Conservation (phyloP, 2,329 filamentous ascomycete genomes). For the Calonectria honghensis region DNA sequence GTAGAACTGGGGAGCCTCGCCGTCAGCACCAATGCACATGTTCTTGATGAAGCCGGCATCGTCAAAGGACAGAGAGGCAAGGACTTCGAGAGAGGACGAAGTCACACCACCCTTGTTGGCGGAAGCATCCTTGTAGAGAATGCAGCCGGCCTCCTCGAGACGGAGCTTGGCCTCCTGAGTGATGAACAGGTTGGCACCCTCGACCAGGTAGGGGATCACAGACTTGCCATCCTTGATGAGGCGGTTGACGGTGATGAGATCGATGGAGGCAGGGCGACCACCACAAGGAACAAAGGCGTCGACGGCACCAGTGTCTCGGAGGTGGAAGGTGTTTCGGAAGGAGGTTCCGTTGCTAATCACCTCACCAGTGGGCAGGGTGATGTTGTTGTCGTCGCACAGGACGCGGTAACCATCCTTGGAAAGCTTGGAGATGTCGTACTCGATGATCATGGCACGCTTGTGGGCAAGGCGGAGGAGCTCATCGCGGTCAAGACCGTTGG, state of each 20-base stretch:
- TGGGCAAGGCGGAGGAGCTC: slow-evolving; percentile 91
- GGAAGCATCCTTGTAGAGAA: slow-evolving; percentile 97
- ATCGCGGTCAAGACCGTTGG: slow-evolving; percentile 88
- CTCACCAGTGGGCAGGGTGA: slow-evolving; percentile 92
- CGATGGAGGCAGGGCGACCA: slow-evolving; percentile 96
- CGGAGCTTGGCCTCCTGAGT: slow-evolving; percentile 98
- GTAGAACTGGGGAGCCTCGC: slow-evolving; percentile 92
- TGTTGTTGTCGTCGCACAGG: slow-evolving; percentile 91
- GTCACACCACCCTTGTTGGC: slow-evolving; percentile 99
- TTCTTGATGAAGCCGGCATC: slow-evolving; percentile 90
- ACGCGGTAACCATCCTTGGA: slow-evolving; percentile 93
- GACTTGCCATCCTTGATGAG: slow-evolving; percentile 94
- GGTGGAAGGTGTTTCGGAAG: slow-evolving; percentile 98
- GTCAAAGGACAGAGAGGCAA: slow-evolving; percentile 95
- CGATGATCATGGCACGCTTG: slow-evolving; percentile 89
- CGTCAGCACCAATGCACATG: slow-evolving; percentile 89
- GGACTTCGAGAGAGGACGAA: slow-evolving; percentile 95
- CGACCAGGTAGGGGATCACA: slow-evolving; percentile 94
- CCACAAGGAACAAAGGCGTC: slow-evolving; percentile 97
- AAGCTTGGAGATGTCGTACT: slow-evolving; percentile 90
- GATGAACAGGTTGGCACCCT: slow-evolving; percentile 98
- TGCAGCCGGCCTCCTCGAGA: slow-evolving; percentile 94
- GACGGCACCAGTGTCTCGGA: slow-evolving; percentile 84
- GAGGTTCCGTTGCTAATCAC: slow-evolving; percentile 91
- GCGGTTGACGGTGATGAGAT: slow-evolving; percentile 89